Evolutionary conservation across 2,329 filamentous ascomycete species (phyloP).

Genomic region (Stemphylium vesicarium): DNA sequence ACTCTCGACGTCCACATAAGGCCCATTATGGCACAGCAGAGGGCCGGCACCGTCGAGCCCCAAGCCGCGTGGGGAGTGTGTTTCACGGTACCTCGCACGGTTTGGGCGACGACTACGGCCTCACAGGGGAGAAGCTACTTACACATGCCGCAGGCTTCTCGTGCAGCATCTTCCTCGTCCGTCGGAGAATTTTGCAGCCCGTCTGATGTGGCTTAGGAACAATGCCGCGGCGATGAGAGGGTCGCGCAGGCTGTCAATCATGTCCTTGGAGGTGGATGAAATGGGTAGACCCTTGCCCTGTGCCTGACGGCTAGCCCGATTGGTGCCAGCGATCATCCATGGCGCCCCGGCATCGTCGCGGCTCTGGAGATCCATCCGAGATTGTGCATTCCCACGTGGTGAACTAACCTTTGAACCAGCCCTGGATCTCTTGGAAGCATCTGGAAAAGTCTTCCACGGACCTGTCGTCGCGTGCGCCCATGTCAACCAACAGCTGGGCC

Average conservation of each 20-base stretch:
- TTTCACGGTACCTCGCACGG: constrained; percentile 29
- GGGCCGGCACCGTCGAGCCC: constrained; percentile 22
- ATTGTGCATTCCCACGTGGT: constrained; percentile 24
- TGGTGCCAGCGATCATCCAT: constrained; percentile 32
- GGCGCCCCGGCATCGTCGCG: constrained; percentile 23
- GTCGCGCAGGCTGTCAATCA: constrained; percentile 11
- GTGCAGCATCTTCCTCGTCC: constrained; percentile 42
- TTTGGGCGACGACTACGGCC: constrained; percentile 12
- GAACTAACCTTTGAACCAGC: neutral
- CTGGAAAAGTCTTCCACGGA: neutral
- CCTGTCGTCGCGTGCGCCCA: neutral
- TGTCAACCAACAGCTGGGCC: constrained; percentile 9
- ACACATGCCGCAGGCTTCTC: constrained; percentile 48
- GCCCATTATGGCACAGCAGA: constrained; percentile 25
- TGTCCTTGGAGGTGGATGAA: constrained; percentile 19
- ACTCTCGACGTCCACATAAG: constrained; percentile 27
- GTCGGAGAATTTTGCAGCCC: constrained; percentile 25
- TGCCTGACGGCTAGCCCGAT: constrained; percentile 33
- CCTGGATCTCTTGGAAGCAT: neutral
- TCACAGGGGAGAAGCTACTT: constrained; percentile 26
- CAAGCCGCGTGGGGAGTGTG: constrained; percentile 15
- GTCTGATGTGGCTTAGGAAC: constrained; percentile 22
- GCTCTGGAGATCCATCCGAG: constrained; percentile 31
- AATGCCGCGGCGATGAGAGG: constrained; percentile 11
- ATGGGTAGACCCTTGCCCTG: constrained; percentile 25